phyloP scores from a whole-genome alignment of 129 eudicot genomes.

The Apium graveolens region DNA sequence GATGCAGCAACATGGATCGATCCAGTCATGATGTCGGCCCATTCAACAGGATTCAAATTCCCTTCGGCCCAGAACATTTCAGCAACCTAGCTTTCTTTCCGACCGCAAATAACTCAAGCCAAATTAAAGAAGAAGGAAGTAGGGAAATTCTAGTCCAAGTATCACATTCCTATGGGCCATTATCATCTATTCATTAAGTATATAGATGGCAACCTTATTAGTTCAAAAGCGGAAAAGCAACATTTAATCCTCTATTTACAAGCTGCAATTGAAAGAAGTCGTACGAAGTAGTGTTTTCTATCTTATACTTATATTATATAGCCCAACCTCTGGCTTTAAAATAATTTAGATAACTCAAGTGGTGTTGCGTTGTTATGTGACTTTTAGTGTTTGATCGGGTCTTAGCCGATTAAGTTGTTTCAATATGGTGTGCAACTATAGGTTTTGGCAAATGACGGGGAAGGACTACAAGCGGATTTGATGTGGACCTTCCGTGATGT shows the following conservation, averaged over 20 bases:
- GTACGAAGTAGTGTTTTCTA: constrained; percentile 41
- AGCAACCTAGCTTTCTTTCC: too few relatives aligned
- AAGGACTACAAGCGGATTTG: constrained; percentile 64
- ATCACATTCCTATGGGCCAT: too few relatives aligned
- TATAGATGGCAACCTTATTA: constrained; percentile 68
- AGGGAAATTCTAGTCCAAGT: too few relatives aligned
- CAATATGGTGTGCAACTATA: constrained; percentile 74
- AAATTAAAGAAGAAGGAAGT: too few relatives aligned
- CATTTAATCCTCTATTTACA: constrained; percentile 60
- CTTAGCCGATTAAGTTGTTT: background rate
- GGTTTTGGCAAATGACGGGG: constrained; percentile 43
- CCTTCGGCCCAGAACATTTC: too few relatives aligned
- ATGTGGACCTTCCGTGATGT: constrained; percentile 74
- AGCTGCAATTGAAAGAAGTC: constrained; percentile 75
- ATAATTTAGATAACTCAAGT: background rate
- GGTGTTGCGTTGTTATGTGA: background rate
- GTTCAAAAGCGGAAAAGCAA: constrained; percentile 78
- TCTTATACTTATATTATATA: background rate
- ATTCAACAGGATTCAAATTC: too few relatives aligned
- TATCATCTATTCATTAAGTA: constrained; percentile 72
- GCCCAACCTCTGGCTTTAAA: background rate
- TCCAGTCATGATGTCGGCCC: too few relatives aligned
- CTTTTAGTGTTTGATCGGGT: background rate
- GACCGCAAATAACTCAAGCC: too few relatives aligned
- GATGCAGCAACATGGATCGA: too few relatives aligned